Evolutionary conservation across 805 yeast species (phyloP).

Genomic region (Brettanomyces anomalus): DNA sequence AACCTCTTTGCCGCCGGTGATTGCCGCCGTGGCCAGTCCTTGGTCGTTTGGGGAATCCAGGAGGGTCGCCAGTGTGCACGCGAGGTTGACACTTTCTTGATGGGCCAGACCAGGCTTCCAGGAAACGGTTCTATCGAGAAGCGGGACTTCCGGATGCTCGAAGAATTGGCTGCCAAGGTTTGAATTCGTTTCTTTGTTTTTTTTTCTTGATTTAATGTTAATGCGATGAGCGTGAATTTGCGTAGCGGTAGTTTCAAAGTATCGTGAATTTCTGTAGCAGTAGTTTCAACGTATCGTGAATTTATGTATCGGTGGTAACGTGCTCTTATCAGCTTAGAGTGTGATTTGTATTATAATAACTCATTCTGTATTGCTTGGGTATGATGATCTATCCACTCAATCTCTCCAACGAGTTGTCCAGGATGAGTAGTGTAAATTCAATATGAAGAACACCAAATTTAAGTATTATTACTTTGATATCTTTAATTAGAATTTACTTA

Average conservation of each 20-base stretch:
- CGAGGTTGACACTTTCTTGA: constrained; percentile 73
- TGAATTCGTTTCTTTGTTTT: constrained; percentile 12
- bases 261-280: neutral
- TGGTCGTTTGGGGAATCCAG: constrained; percentile 98
- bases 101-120: constrained; percentile 77
- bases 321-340: no score
- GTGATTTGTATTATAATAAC: no score
- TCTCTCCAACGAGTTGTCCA: no score
- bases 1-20: constrained; percentile 95
- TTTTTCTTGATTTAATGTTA: neutral
- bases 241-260: neutral
- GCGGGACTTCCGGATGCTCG: constrained; percentile 69
- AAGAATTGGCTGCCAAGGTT: constrained; percentile 62
- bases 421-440: no score
- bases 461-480: no score
- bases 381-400: no score
- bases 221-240: neutral
- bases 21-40: constrained; percentile 97
- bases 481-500: no score
- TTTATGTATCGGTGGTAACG: no score
- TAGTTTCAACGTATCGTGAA: no score
- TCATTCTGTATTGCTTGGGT: no score
- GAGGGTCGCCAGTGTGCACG: constrained; percentile 99
- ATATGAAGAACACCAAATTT: no score
- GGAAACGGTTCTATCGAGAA: constrained; percentile 90